Percentiles rank a stretch among this genome's conserved stretches.
These are phyloP conservation scores for Elasticomyces elasticus DNA, from an alignment of 495 filamentous ascomycete genomes.

Conservation along the genomic window DNA sequence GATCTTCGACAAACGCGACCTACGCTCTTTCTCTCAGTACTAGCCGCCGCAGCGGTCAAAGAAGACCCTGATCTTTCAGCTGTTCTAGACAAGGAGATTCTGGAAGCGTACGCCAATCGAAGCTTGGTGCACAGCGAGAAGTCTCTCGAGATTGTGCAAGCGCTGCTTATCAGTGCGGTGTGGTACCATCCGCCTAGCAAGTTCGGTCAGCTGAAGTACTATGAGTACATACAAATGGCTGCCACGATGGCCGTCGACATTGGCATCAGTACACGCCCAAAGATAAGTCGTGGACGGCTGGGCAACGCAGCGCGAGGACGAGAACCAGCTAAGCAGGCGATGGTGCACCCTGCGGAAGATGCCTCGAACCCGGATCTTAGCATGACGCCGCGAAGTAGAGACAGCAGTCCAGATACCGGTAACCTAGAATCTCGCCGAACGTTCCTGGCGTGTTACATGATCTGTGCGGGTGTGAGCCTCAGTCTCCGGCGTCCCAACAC, in stretches of 20 bases:
- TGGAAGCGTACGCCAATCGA: conserved; percentile 39
- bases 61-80: conserved; percentile 36
- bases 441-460: conserved; percentile 40
- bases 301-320: conserved; percentile 1
- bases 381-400: conserved; percentile 9
- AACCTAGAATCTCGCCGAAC: conserved; percentile 37
- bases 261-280: conserved; percentile 28
- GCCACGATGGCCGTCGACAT: conserved; percentile 47
- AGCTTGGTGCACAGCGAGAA: conserved; percentile 44
- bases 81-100: conserved; percentile 39
- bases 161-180: conserved; percentile 39
- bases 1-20: conserved; percentile 39
- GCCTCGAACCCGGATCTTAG: conserved; percentile 23
- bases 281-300: background rate
- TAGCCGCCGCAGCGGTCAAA: conserved; percentile 40
- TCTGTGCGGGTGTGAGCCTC: conserved; percentile 42
- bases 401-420: conserved; percentile 12
- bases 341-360: conserved; percentile 11
- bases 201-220: conserved; percentile 41
- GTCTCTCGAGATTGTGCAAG: conserved; percentile 44
- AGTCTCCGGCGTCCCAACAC: conserved; percentile 42
- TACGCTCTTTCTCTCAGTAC: conserved; percentile 41
- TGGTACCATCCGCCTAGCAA: conserved; percentile 43
- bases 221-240: conserved; percentile 47
- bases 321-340: background rate